phyloP scores from a whole-genome alignment of 2,329 filamentous ascomycete genomes.

The Zymoseptoria ardabiliae region DNA sequence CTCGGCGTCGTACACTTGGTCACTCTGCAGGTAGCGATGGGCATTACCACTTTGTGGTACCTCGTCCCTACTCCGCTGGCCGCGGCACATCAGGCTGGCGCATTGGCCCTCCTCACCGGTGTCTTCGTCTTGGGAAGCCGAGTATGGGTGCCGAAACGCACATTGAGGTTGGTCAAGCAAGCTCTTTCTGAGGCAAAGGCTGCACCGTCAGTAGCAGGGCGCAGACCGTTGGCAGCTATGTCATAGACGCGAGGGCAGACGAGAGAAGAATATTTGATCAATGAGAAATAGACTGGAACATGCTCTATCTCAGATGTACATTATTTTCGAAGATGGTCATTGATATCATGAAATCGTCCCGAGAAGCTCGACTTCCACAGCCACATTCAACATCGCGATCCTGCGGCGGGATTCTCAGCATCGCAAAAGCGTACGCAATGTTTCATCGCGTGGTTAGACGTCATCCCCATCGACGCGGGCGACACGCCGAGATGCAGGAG shows the following conservation, averaged over 20 bases:
- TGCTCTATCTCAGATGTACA: not conserved
- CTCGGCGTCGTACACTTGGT: conserved; percentile 77
- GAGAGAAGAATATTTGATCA: not conserved
- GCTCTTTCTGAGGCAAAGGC: conserved; percentile 12
- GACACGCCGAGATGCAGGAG: not conserved
- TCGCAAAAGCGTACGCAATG: too few species aligned
- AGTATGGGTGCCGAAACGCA: conserved; percentile 59
- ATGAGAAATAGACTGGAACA: not conserved
- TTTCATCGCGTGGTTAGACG: not conserved
- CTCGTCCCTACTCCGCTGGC: conserved; percentile 85
- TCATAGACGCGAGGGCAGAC: not conserved
- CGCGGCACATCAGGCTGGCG: conserved; percentile 87
- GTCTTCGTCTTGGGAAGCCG: conserved; percentile 72
- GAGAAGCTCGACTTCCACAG: too few species aligned
- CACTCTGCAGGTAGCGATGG: conserved; percentile 71
- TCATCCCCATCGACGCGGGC: not conserved
- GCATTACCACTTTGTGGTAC: conserved; percentile 87
- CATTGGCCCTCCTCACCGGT: conserved; percentile 74
- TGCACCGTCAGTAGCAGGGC: not conserved
- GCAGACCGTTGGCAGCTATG: not conserved
- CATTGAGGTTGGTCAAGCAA: conserved; percentile 22
- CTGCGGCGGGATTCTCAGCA: too few species aligned
- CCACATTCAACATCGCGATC: too few species aligned
- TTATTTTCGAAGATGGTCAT: not conserved
- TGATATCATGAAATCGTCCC: too few species aligned